A percentile compares a stretch with the other conserved stretches of the same genome.
phyloP scores from a whole-genome alignment of 345 rosid genomes.

The Xanthoceras sorbifolium region DNA sequence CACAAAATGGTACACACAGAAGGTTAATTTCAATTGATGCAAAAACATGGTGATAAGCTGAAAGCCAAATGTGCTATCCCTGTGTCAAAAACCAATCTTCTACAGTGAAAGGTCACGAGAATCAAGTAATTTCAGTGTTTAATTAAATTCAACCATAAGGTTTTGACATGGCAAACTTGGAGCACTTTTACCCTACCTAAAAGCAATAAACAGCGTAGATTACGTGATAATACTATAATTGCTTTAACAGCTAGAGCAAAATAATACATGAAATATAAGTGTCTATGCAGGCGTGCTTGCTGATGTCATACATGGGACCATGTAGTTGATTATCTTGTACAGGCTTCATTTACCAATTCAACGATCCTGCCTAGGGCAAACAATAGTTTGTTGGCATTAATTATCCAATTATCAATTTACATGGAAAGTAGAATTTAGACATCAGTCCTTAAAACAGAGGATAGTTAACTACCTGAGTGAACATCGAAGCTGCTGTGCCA shows the following conservation, averaged over 20 bases:
- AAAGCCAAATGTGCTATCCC: constrained; percentile 8
- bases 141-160: neutral
- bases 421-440: neutral
- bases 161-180: neutral
- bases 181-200: neutral
- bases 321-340: neutral
- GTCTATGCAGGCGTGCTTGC: neutral
- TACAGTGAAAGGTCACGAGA: neutral
- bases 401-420: neutral
- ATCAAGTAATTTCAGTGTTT: neutral
- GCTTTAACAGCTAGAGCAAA: neutral
- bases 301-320: neutral
- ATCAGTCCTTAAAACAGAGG: neutral
- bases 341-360: neutral
- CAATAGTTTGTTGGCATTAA: neutral
- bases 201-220: constrained; percentile 3
- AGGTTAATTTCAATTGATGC: neutral
- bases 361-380: neutral
- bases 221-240: neutral
- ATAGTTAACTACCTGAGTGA: constrained; percentile 55
- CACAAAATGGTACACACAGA: neutral
- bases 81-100: neutral
- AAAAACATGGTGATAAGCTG: neutral
- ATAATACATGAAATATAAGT: neutral
- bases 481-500: constrained; percentile 81